These are phyloP conservation scores for Calocybe indica DNA, from an alignment of 768 basidiomycete species.

Conservation along the genomic window DNA sequence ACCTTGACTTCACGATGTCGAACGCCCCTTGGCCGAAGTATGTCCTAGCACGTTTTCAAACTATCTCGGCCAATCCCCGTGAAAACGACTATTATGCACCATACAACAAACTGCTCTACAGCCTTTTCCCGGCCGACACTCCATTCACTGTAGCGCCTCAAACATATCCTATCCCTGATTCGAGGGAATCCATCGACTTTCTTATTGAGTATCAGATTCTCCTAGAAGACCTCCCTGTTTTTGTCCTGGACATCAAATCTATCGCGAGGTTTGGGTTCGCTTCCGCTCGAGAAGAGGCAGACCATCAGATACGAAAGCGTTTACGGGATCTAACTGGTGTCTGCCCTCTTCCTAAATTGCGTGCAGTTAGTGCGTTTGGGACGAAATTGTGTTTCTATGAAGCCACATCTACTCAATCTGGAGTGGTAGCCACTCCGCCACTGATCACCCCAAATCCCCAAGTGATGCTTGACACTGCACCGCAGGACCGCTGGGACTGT, in stretches of 20 bases:
- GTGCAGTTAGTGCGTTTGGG: conserved; percentile 27
- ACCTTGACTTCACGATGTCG: too few species aligned
- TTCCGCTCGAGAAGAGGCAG: conserved; percentile 21
- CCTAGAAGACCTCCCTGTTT: conserved; percentile 21
- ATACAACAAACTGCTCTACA: conserved; percentile 30
- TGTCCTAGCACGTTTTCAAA: not conserved
- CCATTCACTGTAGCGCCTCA: conserved; percentile 26
- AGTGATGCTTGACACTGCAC: conserved; percentile 17
- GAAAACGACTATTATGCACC: conserved; percentile 10
- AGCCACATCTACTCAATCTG: conserved; percentile 1
- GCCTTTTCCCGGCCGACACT: conserved; percentile 26
- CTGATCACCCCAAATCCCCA: conserved; percentile 6
- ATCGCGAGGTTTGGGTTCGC: conserved; percentile 10
- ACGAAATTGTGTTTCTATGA: conserved; percentile 26
- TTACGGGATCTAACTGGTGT: conserved; percentile 18
- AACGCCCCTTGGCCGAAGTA: not conserved
- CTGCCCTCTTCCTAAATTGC: conserved; percentile 17
- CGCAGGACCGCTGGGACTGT: conserved; percentile 26
- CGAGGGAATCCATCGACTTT: conserved; percentile 1
- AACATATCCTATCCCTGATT: conserved; percentile 10
- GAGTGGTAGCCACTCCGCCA: conserved; percentile 9
- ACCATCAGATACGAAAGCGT: conserved; percentile 18
- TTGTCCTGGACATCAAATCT: conserved; percentile 23
- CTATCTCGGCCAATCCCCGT: not conserved
- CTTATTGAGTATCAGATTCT: conserved; percentile 16